phyloP scores from a whole-genome alignment of 176 grass and related monocot genomes.

The barley (Hordeum vulgare) region DNA sequence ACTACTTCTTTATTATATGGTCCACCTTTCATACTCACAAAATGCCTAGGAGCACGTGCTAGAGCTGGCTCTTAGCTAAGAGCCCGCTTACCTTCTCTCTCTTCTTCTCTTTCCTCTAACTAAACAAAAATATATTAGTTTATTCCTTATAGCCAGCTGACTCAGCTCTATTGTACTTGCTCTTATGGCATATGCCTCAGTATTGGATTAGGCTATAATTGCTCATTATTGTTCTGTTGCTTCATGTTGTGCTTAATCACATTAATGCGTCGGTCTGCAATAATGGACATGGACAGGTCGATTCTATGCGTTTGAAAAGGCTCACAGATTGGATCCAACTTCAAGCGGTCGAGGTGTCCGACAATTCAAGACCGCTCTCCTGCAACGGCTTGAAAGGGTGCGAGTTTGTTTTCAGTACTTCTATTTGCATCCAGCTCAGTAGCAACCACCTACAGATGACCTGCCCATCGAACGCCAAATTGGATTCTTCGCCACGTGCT shows the following conservation, averaged over 20 bases:
- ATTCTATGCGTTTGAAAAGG: constrained; percentile 97
- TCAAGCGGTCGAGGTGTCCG: constrained; percentile 92
- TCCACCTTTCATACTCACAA: too few species aligned
- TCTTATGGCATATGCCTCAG: not conserved
- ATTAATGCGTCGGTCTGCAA: constrained; percentile 14
- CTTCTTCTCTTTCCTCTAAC: too few species aligned
- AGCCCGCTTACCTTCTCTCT: too few species aligned
- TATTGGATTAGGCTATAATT: not conserved
- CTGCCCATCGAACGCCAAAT: not conserved
- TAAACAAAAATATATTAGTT: too few species aligned
- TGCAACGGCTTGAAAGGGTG: constrained; percentile 93
- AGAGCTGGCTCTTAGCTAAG: too few species aligned
- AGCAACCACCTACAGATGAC: not conserved
- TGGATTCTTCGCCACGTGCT: not conserved
- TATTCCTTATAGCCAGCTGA: too few species aligned
- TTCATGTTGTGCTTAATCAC: constrained; percentile 4
- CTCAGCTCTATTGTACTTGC: too few species aligned
- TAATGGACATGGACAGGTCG: constrained; percentile 70
- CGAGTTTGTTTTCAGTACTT: constrained; percentile 10
- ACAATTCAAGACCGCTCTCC: constrained; percentile 92
- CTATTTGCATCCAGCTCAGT: not conserved
- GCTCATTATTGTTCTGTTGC: not conserved
- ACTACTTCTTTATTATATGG: too few species aligned
- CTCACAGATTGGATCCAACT: constrained; percentile 86
- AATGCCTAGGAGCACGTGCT: too few species aligned